These are phyloP conservation scores for Ganoderma leucocontextum DNA, from an alignment of 1,284 basidiomycete genomes.

Conservation along the genomic window DNA sequence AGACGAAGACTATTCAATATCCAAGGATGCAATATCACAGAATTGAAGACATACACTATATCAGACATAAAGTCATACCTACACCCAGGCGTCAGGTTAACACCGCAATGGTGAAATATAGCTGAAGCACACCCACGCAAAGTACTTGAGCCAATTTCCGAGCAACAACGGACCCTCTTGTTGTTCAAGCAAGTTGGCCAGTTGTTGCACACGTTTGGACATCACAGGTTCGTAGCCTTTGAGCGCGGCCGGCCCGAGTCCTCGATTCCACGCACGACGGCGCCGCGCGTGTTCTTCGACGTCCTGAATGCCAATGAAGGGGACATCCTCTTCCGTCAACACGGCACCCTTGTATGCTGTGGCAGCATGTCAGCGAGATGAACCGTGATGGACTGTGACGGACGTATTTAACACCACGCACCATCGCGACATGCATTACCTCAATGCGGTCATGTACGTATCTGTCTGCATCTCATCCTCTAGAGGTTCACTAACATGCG, in stretches of 20 bases:
- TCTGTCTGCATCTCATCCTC: no score
- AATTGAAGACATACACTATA: conserved; percentile 53
- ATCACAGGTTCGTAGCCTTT: conserved; percentile 36
- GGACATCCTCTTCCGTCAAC: no score
- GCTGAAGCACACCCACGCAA: not conserved
- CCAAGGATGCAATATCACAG: not conserved
- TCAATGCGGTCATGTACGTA: conserved; percentile 41
- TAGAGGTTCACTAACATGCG: not conserved
- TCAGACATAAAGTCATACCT: conserved; percentile 71
- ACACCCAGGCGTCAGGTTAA: no score
- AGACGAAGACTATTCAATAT: no score
- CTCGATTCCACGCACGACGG: no score
- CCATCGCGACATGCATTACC: conserved; percentile 36
- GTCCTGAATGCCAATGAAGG: no score
- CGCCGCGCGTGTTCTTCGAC: no score
- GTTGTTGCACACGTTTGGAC: no score
- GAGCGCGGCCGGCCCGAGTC: no score
- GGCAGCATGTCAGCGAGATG: no score
- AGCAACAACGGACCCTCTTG: not conserved
- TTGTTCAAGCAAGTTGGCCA: not conserved
- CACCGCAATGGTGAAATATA: no score
- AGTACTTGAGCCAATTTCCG: conserved; percentile 10
- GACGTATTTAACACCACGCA: conserved; percentile 32
- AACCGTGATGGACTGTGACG: conserved; percentile 9
- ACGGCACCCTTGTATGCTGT: no score